Percentiles rank a stretch among this genome's conserved stretches.
These are phyloP conservation scores for Neurospora sp. DNA, from an alignment of 495 filamentous ascomycete species.

Conservation along the genomic window DNA sequence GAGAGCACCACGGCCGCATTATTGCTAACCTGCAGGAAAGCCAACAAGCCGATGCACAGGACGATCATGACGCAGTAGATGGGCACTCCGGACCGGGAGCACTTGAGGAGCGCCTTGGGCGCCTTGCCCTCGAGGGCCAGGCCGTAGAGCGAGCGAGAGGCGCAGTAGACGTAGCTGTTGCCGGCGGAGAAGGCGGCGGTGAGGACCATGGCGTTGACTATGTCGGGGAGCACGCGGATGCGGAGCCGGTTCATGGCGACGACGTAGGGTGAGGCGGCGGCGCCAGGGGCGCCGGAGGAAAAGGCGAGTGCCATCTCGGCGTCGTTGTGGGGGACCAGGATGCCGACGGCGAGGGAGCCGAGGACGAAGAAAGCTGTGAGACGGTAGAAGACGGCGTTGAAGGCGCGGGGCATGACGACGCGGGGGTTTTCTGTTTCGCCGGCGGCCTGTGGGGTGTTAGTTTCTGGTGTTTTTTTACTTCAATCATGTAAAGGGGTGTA, in stretches of 20 bases:
- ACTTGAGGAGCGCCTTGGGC: slow-evolving; percentile 53
- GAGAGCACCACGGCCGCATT: slow-evolving; percentile 55
- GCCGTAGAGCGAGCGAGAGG: slow-evolving; percentile 65
- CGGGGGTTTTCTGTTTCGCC: slow-evolving; percentile 68
- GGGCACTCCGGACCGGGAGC: slow-evolving; percentile 50
- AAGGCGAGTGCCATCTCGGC: slow-evolving; percentile 44
- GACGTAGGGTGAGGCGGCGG: slow-evolving; percentile 74
- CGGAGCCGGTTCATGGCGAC: slow-evolving; percentile 71
- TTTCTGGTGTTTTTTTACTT: neutral
- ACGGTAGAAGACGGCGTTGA: slow-evolving; percentile 68
- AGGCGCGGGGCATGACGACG: slow-evolving; percentile 54
- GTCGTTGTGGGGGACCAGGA: slow-evolving; percentile 53
- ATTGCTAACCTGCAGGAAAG: slow-evolving; percentile 64
- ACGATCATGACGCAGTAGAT: slow-evolving; percentile 53
- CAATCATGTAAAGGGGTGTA: neutral
- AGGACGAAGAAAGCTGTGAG: slow-evolving; percentile 68
- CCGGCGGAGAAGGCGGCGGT: slow-evolving; percentile 73
- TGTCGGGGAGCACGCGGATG: slow-evolving; percentile 59
- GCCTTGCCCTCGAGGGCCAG: slow-evolving; percentile 60
- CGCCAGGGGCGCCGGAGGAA: slow-evolving; percentile 42
- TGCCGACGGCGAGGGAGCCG: slow-evolving; percentile 58
- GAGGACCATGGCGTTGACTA: slow-evolving; percentile 71
- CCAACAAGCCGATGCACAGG: slow-evolving; percentile 52
- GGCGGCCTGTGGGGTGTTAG: slow-evolving; percentile 28
- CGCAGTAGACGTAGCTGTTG: slow-evolving; percentile 78